Percentiles rank a stretch among this genome's conserved stretches.
These are phyloP conservation scores for Suillus brevipes DNA, from an alignment of 768 basidiomycete genomes.

Conservation along the genomic window DNA sequence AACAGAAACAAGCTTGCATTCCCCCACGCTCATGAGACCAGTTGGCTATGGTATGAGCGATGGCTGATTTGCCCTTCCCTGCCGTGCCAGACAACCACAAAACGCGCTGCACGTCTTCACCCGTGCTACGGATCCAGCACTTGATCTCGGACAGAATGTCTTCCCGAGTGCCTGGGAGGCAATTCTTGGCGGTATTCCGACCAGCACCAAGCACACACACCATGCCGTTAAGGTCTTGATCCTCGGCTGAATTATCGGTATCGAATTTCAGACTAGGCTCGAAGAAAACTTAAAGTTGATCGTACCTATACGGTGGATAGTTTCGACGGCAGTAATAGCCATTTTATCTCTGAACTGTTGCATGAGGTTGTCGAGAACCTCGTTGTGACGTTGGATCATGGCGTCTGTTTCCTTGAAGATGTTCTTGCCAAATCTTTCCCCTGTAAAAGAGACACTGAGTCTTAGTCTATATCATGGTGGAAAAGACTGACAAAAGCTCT, in stretches of 20 bases:
- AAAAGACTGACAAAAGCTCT: slow-evolving; percentile 20
- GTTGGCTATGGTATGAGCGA: slow-evolving; percentile 20
- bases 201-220: background rate
- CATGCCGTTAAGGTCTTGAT: background rate
- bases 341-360: background rate
- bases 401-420: background rate
- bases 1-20: slow-evolving; percentile 12
- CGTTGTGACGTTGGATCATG: background rate
- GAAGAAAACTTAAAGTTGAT: rapidly evolving
- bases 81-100: slow-evolving; percentile 15
- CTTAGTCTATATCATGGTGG: rapidly evolving
- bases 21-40: slow-evolving; percentile 8
- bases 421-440: slow-evolving; percentile 4
- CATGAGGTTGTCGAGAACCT: slow-evolving; percentile 6
- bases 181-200: slow-evolving; percentile 6
- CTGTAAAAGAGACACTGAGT: background rate
- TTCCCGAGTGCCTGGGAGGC: slow-evolving; percentile 15
- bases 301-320: background rate
- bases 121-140: slow-evolving; percentile 13
- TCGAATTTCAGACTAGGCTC: background rate
- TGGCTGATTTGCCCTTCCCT: slow-evolving; percentile 21
- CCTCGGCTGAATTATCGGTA: background rate
- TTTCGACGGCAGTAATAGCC: too few relatives aligned
- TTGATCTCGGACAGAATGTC: slow-evolving; percentile 17
- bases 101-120: slow-evolving; percentile 5